These are phyloP conservation scores for Limonium bicolor DNA, from an alignment of 148 eudicot species.

Conservation along the genomic window DNA sequence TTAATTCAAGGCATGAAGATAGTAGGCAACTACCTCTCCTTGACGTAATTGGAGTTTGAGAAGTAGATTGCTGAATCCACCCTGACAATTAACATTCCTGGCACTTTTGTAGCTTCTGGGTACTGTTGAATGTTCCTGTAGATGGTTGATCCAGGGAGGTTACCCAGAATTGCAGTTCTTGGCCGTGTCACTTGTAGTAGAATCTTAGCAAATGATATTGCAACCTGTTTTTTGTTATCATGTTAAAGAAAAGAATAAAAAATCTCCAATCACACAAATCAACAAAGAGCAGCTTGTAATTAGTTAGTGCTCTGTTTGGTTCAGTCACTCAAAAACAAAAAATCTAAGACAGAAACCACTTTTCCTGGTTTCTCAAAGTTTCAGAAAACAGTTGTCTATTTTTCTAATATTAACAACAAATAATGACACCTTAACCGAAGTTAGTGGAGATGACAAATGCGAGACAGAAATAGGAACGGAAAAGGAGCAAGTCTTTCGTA, in stretches of 20 bases:
- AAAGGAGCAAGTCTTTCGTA: constrained; percentile 6
- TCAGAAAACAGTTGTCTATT: too few species aligned
- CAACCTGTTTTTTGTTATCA: constrained; percentile 24
- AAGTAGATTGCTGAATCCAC: constrained; percentile 90
- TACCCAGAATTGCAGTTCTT: constrained; percentile 63
- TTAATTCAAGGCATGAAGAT: not conserved
- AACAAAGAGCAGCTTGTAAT: too few species aligned
- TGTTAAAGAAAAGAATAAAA: too few species aligned
- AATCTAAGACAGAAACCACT: not conserved
- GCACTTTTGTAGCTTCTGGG: constrained; percentile 55
- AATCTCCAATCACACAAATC: too few species aligned
- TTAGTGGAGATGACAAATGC: not conserved
- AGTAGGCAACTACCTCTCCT: constrained; percentile 50
- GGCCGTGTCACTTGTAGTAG: constrained; percentile 88
- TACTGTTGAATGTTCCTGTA: constrained; percentile 75
- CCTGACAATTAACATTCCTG: constrained; percentile 46
- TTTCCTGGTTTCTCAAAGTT: too few species aligned
- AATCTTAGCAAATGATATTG: constrained; percentile 74
- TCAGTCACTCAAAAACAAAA: too few species aligned
- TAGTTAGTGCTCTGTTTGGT: too few species aligned
- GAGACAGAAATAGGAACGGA: not conserved
- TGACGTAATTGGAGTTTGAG: constrained; percentile 70
- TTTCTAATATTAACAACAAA: too few species aligned
- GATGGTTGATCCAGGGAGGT: constrained; percentile 52
- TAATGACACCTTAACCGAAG: too few species aligned